A percentile compares a stretch with the other conserved stretches of the same genome.
Conservation (phyloP, 257 asterid species). For the Solanum bulbocastanum region DNA sequence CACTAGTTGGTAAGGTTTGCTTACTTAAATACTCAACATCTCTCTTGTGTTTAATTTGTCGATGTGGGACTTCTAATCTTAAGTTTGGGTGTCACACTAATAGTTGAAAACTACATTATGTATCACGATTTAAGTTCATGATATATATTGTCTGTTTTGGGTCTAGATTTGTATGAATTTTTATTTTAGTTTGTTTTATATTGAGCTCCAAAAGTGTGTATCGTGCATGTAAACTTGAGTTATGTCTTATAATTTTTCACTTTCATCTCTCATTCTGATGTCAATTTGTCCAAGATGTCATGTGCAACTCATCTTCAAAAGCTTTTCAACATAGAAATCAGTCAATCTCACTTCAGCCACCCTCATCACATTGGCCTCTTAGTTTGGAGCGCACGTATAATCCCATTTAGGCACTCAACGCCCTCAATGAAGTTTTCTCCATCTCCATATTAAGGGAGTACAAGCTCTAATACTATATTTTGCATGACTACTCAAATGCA, state of each 20-base stretch:
- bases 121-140: not conserved
- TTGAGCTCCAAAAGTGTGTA: not conserved
- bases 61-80: too few relatives aligned
- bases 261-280: not conserved
- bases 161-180: not conserved
- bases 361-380: not conserved
- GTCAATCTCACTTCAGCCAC: not conserved
- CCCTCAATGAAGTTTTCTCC: not conserved
- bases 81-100: not conserved
- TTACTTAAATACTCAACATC: too few relatives aligned
- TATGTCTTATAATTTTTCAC: not conserved
- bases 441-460: not conserved
- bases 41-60: too few relatives aligned
- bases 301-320: not conserved
- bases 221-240: not conserved
- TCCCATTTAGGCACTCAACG: not conserved
- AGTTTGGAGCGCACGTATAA: not conserved
- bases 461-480: not conserved
- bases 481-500: not conserved
- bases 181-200: not conserved
- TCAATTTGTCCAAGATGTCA: not conserved
- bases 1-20: too few relatives aligned
- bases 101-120: not conserved
- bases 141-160: fast-evolving
- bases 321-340: not conserved